Conservation (phyloP, 768 basidiomycete genomes). For the Termitomyces sp. region DNA sequence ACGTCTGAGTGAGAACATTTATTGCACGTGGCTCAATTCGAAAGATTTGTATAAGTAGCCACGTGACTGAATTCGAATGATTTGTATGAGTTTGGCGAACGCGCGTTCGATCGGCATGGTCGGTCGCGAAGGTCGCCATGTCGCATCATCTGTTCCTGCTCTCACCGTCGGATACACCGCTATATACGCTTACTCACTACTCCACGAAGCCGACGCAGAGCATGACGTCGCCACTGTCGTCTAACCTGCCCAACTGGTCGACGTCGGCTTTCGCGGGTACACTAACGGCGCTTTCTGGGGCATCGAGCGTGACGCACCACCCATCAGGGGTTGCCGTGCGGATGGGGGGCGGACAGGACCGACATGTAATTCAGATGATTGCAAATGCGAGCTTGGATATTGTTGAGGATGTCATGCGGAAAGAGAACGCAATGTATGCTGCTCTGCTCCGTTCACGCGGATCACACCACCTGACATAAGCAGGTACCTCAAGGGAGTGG, state of each 20-base stretch:
- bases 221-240: conserved; percentile 62
- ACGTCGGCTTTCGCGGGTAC: conserved; percentile 90
- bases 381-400: conserved; percentile 95
- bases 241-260: conserved; percentile 86
- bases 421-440: conserved; percentile 71
- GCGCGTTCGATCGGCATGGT: conserved; percentile 4
- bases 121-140: conserved; percentile 35
- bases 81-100: conserved; percentile 7
- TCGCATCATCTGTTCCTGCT: conserved; percentile 84
- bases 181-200: conserved; percentile 79
- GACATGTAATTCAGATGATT: conserved; percentile 98
- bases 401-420: conserved; percentile 88
- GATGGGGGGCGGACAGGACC: conserved; percentile 78
- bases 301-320: conserved; percentile 70
- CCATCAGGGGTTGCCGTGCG: conserved; percentile 57
- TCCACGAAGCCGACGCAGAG: conserved; percentile 67
- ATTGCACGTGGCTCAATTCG: not conserved
- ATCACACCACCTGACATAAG: conserved; percentile 8
- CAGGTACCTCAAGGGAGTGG: conserved; percentile 94
- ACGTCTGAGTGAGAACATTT: conserved; percentile 8
- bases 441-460: conserved; percentile 13
- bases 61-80: no score
- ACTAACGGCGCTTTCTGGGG: conserved; percentile 80
- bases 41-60: conserved; percentile 4
- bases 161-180: conserved; percentile 81